Base-by-base conservation (phyloP, 2,329 filamentous ascomycete species). In the Cercospora sojina region DNA sequence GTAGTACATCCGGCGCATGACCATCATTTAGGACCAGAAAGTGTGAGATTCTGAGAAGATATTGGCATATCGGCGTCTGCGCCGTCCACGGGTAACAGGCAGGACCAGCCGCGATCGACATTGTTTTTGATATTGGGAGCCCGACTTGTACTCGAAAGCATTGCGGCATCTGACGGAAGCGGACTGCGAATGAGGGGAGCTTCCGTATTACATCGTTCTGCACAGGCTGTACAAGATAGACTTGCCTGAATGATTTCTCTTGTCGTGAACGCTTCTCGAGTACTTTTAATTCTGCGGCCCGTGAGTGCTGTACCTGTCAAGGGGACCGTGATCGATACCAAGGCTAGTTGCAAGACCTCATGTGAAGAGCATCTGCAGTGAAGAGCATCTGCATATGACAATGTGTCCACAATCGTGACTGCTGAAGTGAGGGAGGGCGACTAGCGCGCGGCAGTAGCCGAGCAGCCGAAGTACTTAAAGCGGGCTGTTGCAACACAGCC, bases 391-490 rank as follows among this genome's bases (percentile, higher is more conserved):
- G 43, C 43, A 49, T 5, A 20, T 49, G 47, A 51, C 12, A n/a
- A 25, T 51, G 20, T 12, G 2, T 27, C 20, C 20, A 5, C 3
- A 2, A 3, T 25, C 0, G 41, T 25, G 47, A 27, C 10, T 27
- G 47, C 47, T 51, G 53, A 12, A 56, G 27, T 56, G 53, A 56
- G 23, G 53, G 31, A 31, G 53, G 31, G 27, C 31, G 53, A n/a
- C 29, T 56, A 56, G 53, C 53, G 53, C 53, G 27, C 53, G 53
- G 53, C 0, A 12, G 16, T 56, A 56, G 53, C 53, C 53, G 53
- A 56, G 53, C 53, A 38, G 31, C 59, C 47, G 47, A 41, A 64
- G 16, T 64, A 64, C 56, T 49, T 64, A 59, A 59, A 35, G 31
- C 55, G n/a, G 53, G 7, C 27, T 20, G 16, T 23, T 27, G 62